Base-by-base conservation (phyloP, 2,329 filamentous ascomycete genomes). In the Alternaria alternata region DNA sequence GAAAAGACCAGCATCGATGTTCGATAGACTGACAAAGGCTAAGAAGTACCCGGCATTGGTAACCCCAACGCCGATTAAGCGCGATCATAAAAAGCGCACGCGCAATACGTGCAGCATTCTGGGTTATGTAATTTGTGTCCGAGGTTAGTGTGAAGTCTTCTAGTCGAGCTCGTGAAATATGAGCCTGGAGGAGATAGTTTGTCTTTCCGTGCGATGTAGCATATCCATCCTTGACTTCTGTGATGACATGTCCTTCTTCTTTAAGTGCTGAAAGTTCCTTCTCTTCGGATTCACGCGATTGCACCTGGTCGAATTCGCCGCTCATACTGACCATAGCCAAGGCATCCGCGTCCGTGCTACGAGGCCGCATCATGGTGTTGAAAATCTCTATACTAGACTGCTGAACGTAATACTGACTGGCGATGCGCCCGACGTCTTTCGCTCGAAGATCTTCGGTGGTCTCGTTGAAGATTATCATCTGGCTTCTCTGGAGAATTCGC, bases 401-500 rank as follows among this genome's bases (percentile, higher is more conserved):
- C 48, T 96, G 84, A 49, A 99, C 94, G 74, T 99, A 99, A 75
- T 91, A 99, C 77, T 99, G 94, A 77, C 94, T 98, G 16, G 95
- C 95, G 76, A 99, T 99, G 16, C 95, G 89, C 3, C 95, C 95
- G 51, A 98, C 91, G 71, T 99, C 94, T 77, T 99, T 99, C 61
- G 93, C 91, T 60, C 93, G 89, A 8, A 99, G 86, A 71, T 97
- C 94, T 68, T 97, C 94, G 0, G 94, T 99, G 18, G 85, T 87
- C 74, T 98, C 95, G 67, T 99, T 97, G 83, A 94, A 99, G 57
- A 99, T 95, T 72, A 99, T 95, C 96, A 99, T 99, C 79, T 99
- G 95, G 69, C 92, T 96, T 73, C 94, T 87, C 74, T 97, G 94
- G 43, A 99, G 82, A 5, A 92, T 91, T 43, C 89, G 86, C 0